Evolutionary conservation across 73 alveolate species (phyloP).

Genomic region (Tetrahymena thermophila): DNA sequence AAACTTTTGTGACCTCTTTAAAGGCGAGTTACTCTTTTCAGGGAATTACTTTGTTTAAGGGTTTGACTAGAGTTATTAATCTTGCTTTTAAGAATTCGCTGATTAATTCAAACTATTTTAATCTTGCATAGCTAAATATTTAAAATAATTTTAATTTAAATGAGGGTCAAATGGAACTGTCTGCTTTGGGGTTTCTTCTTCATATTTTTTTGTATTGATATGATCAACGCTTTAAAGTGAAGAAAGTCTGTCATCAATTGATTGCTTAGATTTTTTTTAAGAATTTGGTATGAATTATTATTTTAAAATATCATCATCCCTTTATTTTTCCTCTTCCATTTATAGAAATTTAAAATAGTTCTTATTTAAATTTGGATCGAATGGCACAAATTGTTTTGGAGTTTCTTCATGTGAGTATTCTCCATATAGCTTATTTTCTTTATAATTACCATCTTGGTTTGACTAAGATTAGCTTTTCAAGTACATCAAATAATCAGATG

Average conservation of each 20-base stretch:
- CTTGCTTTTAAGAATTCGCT: neutral
- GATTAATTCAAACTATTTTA: neutral
- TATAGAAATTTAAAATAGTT: neutral
- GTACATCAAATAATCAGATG: neutral
- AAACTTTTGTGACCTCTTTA: neutral
- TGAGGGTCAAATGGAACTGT: neutral
- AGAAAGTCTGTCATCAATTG: neutral
- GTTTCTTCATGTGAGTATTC: neutral
- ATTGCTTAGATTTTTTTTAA: neutral
- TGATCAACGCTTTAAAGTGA: neutral
- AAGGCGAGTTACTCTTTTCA: neutral
- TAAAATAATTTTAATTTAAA: neutral
- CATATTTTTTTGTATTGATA: neutral
- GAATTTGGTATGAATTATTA: neutral
- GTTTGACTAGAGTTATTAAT: neutral
- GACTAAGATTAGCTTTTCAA: neutral
- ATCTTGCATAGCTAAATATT: neutral
- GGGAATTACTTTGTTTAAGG: neutral
- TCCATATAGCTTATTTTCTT: neutral
- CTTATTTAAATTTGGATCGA: neutral
- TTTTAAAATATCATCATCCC: neutral
- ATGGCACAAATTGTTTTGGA: neutral
- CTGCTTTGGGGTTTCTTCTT: neutral
- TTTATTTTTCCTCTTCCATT: neutral
- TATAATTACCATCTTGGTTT: neutral